These are phyloP conservation scores for Candida sakaeoensis DNA, from an alignment of 805 yeast genomes.

Conservation along the genomic window DNA sequence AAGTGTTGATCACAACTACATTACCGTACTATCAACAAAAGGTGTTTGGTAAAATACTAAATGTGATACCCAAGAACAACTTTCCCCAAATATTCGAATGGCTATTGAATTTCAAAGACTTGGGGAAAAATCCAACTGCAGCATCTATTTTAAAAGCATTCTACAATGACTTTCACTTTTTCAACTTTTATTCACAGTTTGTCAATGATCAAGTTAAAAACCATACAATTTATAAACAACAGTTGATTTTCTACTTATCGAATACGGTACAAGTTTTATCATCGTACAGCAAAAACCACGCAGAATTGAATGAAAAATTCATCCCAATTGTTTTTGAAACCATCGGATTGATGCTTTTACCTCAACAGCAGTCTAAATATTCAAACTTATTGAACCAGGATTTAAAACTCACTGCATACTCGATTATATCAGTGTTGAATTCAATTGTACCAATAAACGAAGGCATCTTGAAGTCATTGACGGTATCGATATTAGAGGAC, in stretches of 20 bases:
- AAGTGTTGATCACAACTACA: conserved; percentile 62
- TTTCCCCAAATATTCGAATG: conserved; percentile 82
- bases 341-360: conserved; percentile 49
- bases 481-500: conserved; percentile 30
- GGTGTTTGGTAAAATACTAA: conserved; percentile 70
- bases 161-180: conserved; percentile 59
- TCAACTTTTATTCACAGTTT: conserved; percentile 61
- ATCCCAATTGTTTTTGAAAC: conserved; percentile 59
- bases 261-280: conserved; percentile 66
- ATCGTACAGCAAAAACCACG: conserved; percentile 47
- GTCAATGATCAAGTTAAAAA: conserved; percentile 47
- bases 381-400: conserved; percentile 37
- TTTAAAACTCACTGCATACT: conserved; percentile 78
- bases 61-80: conserved; percentile 53
- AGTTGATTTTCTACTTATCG: conserved; percentile 76
- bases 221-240: conserved; percentile 59
- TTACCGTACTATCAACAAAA: conserved; percentile 79
- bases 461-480: conserved; percentile 27
- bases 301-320: conserved; percentile 42
- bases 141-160: conserved; percentile 70
- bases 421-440: conserved; percentile 72
- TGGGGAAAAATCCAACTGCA: conserved; percentile 61
- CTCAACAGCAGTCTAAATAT: conserved; percentile 27
- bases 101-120: conserved; percentile 62
- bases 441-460: conserved; percentile 60